Base-by-base conservation (phyloP, 2,329 filamentous ascomycete species). In the Diplodia corticola region DNA sequence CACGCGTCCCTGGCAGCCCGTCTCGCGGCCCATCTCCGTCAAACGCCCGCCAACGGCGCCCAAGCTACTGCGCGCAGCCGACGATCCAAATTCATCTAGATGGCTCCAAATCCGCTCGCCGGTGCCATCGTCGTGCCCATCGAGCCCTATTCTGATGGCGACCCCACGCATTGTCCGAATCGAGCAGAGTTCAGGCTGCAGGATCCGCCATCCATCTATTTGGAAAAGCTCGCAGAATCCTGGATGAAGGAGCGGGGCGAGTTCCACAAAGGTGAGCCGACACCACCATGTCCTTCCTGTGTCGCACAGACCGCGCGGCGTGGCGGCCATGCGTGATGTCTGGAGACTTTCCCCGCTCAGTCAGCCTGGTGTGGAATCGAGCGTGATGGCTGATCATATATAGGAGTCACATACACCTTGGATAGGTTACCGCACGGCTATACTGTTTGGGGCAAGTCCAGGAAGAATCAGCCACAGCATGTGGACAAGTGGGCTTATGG, bases 401-500 rank as follows among this genome's bases (percentile, higher is more conserved):
- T 33, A 68, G 68, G 80, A 2, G 72, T 80, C 12, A 73, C 73
- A 1, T 88, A 88, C 72, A 78, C 76, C 1, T 77, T 89, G 0
- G 80, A 86, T 63, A 72, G 73, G 17, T 74, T 89, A 0, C 87
- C 87, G 1, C 73, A 79, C 3, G 85, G 85, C 2, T 89, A 86
- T 71, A 76, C 74, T 0, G 71, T 87, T 0, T 84, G 81, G 70
- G 80, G 33, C 9, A 80, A 81, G 28, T 75, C 80, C 1, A 80
- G 85, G n/a, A 71, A 71, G 2, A 77, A 70, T 2, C 74, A 79
- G 0, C 48, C 78, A 65, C 55, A 66, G 22, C 73, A 85, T 72
- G 70, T 81, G 9, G 86, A 88, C 71, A 80, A 82, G 59, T 87
- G 84, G 65, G 75, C 88, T 0, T 88, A 80, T 65, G 87, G 87